Evolutionary conservation across 1,284 basidiomycete genomes (phyloP).

Genomic region (Apiotrichum akiyoshidainum): DNA sequence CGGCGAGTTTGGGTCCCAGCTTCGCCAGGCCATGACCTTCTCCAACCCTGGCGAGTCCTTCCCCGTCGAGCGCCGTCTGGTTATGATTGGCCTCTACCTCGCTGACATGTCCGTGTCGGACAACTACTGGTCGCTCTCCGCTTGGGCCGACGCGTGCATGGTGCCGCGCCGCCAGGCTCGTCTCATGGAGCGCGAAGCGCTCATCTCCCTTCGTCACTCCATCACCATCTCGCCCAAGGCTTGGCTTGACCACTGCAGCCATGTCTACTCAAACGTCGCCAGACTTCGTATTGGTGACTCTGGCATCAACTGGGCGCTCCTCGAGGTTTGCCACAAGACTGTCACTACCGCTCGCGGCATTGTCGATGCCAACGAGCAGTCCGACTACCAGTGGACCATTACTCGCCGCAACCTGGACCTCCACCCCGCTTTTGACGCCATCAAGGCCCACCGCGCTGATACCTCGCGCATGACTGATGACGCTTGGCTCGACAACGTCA

Average conservation of each 20-base stretch:
- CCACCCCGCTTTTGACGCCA: not conserved
- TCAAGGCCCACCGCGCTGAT: not conserved
- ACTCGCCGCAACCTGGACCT: not conserved
- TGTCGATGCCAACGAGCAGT: not conserved
- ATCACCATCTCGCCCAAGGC: slow-evolving; percentile 10
- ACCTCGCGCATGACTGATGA: slow-evolving; percentile 5
- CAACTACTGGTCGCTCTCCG: slow-evolving; percentile 6
- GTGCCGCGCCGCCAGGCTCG: slow-evolving; percentile 5
- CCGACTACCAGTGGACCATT: not conserved
- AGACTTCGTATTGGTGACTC: slow-evolving; percentile 1
- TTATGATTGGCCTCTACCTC: slow-evolving; percentile 10
- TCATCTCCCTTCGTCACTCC: slow-evolving; percentile 6
- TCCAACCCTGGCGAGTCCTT: slow-evolving; percentile 12
- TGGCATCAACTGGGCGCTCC: slow-evolving; percentile 5
- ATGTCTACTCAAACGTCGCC: slow-evolving; percentile 11
- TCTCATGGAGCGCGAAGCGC: slow-evolving; percentile 8
- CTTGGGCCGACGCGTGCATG: slow-evolving; percentile 7
- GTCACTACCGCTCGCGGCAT: slow-evolving; percentile 9
- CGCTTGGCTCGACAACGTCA: not conserved
- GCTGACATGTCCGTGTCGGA: slow-evolving; percentile 13
- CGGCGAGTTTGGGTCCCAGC: not conserved
- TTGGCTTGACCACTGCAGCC: slow-evolving; percentile 16
- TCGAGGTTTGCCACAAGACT: slow-evolving; percentile 11
- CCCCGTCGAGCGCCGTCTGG: slow-evolving; percentile 11
- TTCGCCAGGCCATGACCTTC: slow-evolving; percentile 1